Evolutionary conservation across 2,329 filamentous ascomycete genomes (phyloP), one percentile per base, ranked within the genome.

Genomic region (Cryphonectria japonica): DNA sequence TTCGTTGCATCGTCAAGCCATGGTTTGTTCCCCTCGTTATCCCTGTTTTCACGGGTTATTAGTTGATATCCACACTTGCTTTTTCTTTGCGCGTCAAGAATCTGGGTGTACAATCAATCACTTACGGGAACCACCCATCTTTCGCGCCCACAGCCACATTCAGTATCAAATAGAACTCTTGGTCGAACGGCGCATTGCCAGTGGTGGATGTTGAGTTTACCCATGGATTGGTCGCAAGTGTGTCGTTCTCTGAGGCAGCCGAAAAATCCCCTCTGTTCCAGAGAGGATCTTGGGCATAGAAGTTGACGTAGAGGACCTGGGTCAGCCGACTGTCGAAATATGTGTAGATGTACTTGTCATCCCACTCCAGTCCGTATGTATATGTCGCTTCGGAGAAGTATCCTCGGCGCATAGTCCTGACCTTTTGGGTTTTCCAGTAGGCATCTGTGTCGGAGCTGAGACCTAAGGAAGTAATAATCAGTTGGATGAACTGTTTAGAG

Each of bases 301-400:
- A 82, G 14, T 78, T 78, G 22, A 81, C 75, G 71, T 80, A 82
- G 62, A 82, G 74, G 72, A 83, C 80, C 74, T 83, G 79, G 26
- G 78, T 77, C 19, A 84, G 76, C 22, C 81, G 80, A 74, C 78
- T 81, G 76, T 88, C 84, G 52, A 87, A 77, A 75, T 85, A 88
- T 37, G 84, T 86, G 78, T 85, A 87, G 29, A 88, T 79, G 77
- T 87, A 87, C 59, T 84, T 81, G 66, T 83, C 79, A 1, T 59
- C 70, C 86, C 86, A 88, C 74, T 87, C 84, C 22, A 88, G 73
- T 6, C 85, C 86, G 72, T 82, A 88, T 1, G 83, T 88, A 76
- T 87, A 84, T 75, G 83, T 87, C 2, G 73, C 74, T 14, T 81
- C 75, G 5, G 82, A 78, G 72, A 82, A 85, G 68, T 83, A 79